Base-by-base conservation (phyloP, 768 basidiomycete genomes). In the Amanita pseudoporphyria region DNA sequence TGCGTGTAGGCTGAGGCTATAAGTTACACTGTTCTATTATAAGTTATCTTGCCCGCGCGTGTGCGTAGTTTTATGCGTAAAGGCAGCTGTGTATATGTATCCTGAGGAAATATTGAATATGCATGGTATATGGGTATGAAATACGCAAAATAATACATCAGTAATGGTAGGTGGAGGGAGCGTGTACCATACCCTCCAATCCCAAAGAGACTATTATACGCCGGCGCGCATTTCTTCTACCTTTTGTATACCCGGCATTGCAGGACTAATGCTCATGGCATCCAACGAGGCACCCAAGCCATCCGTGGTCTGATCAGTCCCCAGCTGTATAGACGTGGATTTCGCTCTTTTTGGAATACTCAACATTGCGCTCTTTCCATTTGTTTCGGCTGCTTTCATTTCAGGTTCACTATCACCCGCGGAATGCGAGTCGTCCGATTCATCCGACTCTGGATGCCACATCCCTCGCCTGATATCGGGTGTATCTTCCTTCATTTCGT, bases 191-290 rank as follows among this genome's bases (percentile, higher is more conserved):
- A 47, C 22, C 35, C 12, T 18, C 12, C 7, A 22, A 28, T 18
- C 9, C 12, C 4, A 21, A 31, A 16, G 22, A 14, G n/a, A 18
- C 3, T 16, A 39, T 5, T 5, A 10, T 39, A 9, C 19, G 12
- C 14, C 14, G 26, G 22, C 22, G 28, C 21, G n/a, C n/a, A 14
- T 30, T n/a, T 24, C 26, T 24, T 42, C 41, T 7, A 35, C 5
- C n/a, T n/a, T 9, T n/a, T 47, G 22, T 24, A 47, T 45, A 14
- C 24, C 36, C 9, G 35, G 45, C 32, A 26, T 40, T 14, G 59
- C 63, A 31, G 88, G 88, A 56, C 88, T 90, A 55, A 91, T 91
- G 56, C 85, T 90, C 87, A 91, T 89, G 28, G 78, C 81, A 7
- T 76, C 84, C 54, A 91, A 77, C 3, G 84, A 86, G 54, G 69